Base-by-base conservation (phyloP, 2,329 filamentous ascomycete genomes). In the Aureobasidium sp. region DNA sequence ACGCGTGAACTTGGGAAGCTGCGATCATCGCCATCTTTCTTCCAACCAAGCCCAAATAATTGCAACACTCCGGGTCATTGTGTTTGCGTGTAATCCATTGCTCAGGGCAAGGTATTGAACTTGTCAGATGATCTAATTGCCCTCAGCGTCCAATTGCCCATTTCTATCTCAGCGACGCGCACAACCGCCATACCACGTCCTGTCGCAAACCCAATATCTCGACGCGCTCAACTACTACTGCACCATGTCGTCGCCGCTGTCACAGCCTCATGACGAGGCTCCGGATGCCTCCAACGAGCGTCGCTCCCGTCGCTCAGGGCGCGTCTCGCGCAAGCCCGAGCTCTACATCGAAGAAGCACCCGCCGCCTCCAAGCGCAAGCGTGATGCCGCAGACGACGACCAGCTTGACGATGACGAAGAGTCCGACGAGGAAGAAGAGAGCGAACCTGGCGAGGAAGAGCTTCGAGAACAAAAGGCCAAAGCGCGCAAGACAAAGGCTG, bases 401-500 rank as follows among this genome's bases (percentile, higher is more conserved):
- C 66, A 71, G 15, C 71, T 66, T 40, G 66, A 72, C 8, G 68
- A 67, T 3, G 67, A 67, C n/a, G 69, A 71, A 33, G 72, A 71
- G 24, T 72, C 75, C 5, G 72, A 76, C 12, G 70, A 73, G 37
- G 70, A 69, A 12, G 75, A 72, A 45, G 62, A 68, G 27, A 65
- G 62, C 24, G 73, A 73, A 61, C 73, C 79, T 17, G 77, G 78
- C 49, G 79, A 81, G 67, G 80, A 82, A 66, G 79, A 81, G 69
- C 56, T 79, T 22, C 74, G 75, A 63, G 78, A 78, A 64, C 72
- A 65, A 58, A 64, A 66, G 29, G 68, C 68, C 60, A 69, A 64
- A 61, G 61, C 67, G 47, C 68, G 68, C 29, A 70, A 70, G 63
- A 39, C 68, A 14, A 70, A 70, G 62, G 67, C 68, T 48, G 62